These are phyloP conservation scores for Solanum chmielewskii DNA, from an alignment of 257 asterid species.

Conservation along the genomic window DNA sequence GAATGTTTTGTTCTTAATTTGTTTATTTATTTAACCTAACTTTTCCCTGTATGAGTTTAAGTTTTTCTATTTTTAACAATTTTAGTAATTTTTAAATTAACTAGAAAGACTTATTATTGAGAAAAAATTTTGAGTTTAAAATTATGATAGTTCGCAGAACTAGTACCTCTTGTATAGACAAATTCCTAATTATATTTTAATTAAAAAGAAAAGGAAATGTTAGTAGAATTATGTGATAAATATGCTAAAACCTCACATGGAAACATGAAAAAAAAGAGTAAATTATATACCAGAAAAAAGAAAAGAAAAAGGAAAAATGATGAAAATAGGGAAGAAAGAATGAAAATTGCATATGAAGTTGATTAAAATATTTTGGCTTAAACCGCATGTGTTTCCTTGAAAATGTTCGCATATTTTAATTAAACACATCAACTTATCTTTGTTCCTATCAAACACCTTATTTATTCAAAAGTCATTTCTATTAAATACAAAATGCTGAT, in stretches of 20 bases:
- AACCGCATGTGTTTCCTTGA: accelerated
- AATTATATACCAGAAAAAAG: not conserved
- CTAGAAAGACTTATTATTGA: not conserved
- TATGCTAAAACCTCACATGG: not conserved
- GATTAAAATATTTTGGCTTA: not conserved
- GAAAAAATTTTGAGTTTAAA: not conserved
- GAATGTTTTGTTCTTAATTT: not conserved
- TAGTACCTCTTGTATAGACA: not conserved
- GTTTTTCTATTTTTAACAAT: not conserved
- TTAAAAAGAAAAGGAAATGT: not conserved
- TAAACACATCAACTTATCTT: too few relatives aligned
- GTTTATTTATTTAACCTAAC: not conserved
- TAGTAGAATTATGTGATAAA: not conserved
- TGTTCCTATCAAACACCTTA: too few relatives aligned
- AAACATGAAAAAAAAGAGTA: not conserved
- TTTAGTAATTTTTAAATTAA: not conserved
- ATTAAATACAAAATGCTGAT: too few relatives aligned
- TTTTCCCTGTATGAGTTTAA: not conserved
- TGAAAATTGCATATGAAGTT: not conserved
- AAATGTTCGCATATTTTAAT: too few relatives aligned
- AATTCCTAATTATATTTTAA: not conserved
- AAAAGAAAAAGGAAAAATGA: not conserved
- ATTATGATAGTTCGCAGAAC: not conserved
- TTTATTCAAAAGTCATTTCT: too few relatives aligned
- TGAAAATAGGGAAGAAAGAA: not conserved